A percentile compares a stretch with the other conserved stretches of the same genome.
Conservation (phyloP, 768 basidiomycete genomes). For the Stropharia rugosoannulata region DNA sequence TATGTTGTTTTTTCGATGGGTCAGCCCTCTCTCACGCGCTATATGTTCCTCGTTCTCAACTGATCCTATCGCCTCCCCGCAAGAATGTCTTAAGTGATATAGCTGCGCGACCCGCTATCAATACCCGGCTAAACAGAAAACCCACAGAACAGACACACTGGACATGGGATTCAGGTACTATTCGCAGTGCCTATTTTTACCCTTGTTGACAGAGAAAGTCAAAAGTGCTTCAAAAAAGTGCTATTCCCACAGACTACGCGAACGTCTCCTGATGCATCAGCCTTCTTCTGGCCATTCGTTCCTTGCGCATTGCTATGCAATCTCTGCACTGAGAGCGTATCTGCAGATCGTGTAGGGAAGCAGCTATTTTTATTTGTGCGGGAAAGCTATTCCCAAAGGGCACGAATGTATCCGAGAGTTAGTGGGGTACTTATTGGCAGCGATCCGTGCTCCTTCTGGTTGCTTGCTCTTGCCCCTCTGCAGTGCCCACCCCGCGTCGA, state of each 20-base stretch:
- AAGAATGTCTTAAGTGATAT: too few species aligned
- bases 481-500: neutral
- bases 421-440: neutral
- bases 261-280: neutral
- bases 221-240: neutral
- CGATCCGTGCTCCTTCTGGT: neutral
- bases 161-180: neutral
- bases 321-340: neutral
- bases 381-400: conserved; percentile 3
- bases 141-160: neutral
- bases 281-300: too few species aligned
- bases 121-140: neutral
- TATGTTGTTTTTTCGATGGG: too few species aligned
- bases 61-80: too few species aligned
- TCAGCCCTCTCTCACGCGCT: neutral
- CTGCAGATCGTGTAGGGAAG: neutral
- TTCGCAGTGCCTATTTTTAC: neutral
- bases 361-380: neutral
- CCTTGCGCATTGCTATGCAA: too few species aligned
- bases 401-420: neutral
- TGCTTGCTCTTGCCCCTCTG: neutral
- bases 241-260: neutral
- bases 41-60: neutral
- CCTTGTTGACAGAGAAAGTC: conserved; percentile 5
- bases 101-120: neutral